Base-by-base conservation (phyloP, 495 filamentous ascomycete genomes). In the Chaetomidium leptoderma region DNA sequence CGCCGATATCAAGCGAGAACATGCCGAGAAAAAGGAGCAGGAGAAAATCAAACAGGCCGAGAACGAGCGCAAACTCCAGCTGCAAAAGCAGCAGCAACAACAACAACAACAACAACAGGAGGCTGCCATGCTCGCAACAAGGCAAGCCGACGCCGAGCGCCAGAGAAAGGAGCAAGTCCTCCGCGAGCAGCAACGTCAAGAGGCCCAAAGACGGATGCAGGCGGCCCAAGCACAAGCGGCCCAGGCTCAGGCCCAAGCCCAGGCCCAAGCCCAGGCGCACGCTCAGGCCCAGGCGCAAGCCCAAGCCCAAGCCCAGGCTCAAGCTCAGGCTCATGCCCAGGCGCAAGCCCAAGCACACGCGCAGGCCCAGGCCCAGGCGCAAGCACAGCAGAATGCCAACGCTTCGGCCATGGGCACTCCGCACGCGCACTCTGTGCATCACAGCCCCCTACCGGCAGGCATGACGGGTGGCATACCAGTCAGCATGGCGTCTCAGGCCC, bases 1-100 rank as follows among this genome's bases (percentile, higher is more conserved):
- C 24, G 89, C 89, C 36, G 86, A 88, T 36, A 96, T 99, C 64
- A 88, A 86, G 62, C 78, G 81, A 58, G 82, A 86, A 53, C 86
- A 88, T 47, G 85, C 86, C 55, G 91, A 95, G 65, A 85, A 82
- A 63, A 82, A 81, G 33, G 86, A 85, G 45, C 75, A 78, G 16
- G 81, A 86, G 59, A 81, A 80, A 60, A 57, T 72, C 49, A 78
- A 81, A 66, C 80, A 81, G 64, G 78, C 78, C 19, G 85, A 88
- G 67, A 85, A 89, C 56, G 80, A 82, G 46, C 88, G 89, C 70
- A 77, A 83, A 51, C 77, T 86, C 27, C 62, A 70, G 36, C 55
- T 74, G 57, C 76, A 81, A 17, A 74, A 75, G 55, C 75, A 83
- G 60, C 59, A 61, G 44, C 51, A 55, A 9, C 52, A 51, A 37